Evolutionary conservation across 2,329 filamentous ascomycete species (phyloP).

Genomic region (Fusarium clavum): DNA sequence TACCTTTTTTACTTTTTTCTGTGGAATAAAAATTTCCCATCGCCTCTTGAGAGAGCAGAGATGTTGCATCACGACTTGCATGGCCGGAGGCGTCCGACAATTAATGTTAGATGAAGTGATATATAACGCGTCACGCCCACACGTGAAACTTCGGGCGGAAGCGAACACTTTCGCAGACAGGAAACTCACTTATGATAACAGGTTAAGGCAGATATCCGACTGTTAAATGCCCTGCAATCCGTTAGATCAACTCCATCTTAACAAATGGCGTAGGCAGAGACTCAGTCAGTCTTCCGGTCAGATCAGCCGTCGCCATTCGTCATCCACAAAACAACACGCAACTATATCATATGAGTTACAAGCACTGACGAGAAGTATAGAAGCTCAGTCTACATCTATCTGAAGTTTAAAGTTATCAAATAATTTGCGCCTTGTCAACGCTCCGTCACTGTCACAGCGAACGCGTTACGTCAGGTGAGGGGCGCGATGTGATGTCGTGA

Average conservation of each 20-base stretch:
- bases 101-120: conserved; percentile 11
- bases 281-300: neutral
- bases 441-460: neutral
- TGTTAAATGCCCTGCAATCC: neutral
- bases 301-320: neutral
- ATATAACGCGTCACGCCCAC: neutral
- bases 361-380: neutral
- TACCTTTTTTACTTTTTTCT: conserved; percentile 36
- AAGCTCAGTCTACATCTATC: neutral
- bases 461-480: conserved; percentile 40
- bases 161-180: neutral
- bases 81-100: conserved; percentile 42
- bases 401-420: neutral
- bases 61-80: conserved; percentile 45
- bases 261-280: neutral
- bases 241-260: neutral
- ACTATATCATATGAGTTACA: neutral
- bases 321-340: neutral
- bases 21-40: neutral
- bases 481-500: conserved; percentile 26
- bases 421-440: neutral
- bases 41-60: conserved; percentile 3
- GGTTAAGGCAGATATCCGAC: neutral
- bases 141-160: neutral
- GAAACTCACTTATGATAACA: neutral